Evolutionary conservation across 2,329 filamentous ascomycete genomes (phyloP), one percentile per base, ranked within the genome.

Genomic region (Nannizziopsis arthrosporioides): DNA sequence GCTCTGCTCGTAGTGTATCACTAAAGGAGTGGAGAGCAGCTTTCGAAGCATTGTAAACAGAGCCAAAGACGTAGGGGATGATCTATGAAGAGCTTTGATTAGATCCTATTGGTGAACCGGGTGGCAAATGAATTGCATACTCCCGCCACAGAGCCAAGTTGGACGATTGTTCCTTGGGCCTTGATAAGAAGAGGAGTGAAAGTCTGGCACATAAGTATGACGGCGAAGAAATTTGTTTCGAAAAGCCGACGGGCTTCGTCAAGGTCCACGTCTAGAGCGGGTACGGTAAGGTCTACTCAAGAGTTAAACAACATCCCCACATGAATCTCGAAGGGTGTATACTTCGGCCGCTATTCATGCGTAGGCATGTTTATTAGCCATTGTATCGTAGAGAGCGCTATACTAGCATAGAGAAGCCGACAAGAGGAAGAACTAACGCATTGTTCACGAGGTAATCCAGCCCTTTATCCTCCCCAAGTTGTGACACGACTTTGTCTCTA

Each of bases 401-500:
- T n/a, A 40, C 12, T 4, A 31, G 8, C 39, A 14, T 6, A 3
- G 42, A 41, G 17, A 11, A 2, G 14, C 17, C 1, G 32, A 35
- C 44, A 42, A 4, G 17, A 44, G 38, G 5, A 15, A 19, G 14
- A 12, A 61, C 63, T 59, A 50, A 68, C 48, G 76, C 76, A 63
- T 80, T 80, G 59, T 79, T 79, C 55, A 78, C 72, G 10, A 80
- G 64, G 54, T 73, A 71, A 55, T 78, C 71, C n/a, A 80, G 65
- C 3, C 66, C 66, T 42, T 68, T 70, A 15, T 70, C 47, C 15
- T 70, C 44, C 7, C 62, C 63, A 0, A 76, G 71, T 15, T 69
- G 63, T 11, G 60, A 61, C 37, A 68, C 61, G 12, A 80, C 66
- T 44, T 73, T 68, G 5, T 64, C 59, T 52, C 66, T 68, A 36